These are phyloP conservation scores for Euphorbia schlechtendalii DNA, from an alignment of 441 rosid genomes.

Conservation along the genomic window DNA sequence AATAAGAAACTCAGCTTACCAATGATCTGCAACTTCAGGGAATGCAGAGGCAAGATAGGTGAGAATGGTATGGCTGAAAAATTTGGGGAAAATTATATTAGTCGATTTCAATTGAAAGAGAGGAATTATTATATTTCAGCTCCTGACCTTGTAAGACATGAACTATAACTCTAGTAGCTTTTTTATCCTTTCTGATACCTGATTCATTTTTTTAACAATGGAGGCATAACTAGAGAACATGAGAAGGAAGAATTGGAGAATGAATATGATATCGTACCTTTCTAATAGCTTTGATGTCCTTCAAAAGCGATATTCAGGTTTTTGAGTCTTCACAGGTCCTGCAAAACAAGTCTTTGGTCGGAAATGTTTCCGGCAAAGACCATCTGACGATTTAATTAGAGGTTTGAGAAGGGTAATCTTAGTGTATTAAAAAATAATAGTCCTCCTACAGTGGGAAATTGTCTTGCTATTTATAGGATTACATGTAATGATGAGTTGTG, in stretches of 20 bases:
- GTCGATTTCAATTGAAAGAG: not conserved
- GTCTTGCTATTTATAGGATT: too few species aligned
- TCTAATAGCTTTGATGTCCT: slow-evolving; percentile 80
- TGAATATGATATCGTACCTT: slow-evolving; percentile 37
- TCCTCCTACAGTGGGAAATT: too few species aligned
- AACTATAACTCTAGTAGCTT: not conserved
- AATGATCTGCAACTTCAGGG: slow-evolving; percentile 83
- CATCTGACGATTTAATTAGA: too few species aligned
- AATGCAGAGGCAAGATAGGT: slow-evolving; percentile 63
- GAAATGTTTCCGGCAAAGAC: too few species aligned
- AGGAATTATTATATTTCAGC: not conserved
- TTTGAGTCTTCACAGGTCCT: too few species aligned
- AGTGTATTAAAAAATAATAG: too few species aligned
- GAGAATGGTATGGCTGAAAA: slow-evolving; percentile 75
- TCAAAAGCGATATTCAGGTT: too few species aligned
- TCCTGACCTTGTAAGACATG: not conserved
- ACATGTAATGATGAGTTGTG: too few species aligned
- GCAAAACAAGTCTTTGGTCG: too few species aligned
- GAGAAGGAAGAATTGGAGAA: not conserved
- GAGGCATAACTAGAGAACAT: not conserved
- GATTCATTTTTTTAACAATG: too few species aligned
- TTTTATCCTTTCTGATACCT: too few species aligned
- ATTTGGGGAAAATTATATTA: not conserved
- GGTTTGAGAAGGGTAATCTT: too few species aligned
- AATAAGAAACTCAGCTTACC: slow-evolving; percentile 35